Conservation (phyloP, 2,329 filamentous ascomycete genomes). For the Biscogniauxia mediterranea region DNA sequence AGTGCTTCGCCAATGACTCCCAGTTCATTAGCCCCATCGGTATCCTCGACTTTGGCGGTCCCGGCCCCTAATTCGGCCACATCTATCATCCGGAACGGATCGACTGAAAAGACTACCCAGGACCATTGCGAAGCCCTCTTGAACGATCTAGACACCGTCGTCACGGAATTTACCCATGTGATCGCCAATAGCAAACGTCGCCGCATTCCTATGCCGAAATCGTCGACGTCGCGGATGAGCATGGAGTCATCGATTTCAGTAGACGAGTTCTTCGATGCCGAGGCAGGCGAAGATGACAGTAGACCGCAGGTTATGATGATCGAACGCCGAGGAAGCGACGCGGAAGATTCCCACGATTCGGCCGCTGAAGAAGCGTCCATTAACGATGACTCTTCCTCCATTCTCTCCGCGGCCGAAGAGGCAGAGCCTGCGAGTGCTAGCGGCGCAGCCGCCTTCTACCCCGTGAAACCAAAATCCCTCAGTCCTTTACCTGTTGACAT, state of each 20-base stretch:
- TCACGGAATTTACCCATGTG: constrained; percentile 76
- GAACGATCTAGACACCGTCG: constrained; percentile 78
- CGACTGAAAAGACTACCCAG: constrained; percentile 65
- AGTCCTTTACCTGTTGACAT: constrained; percentile 72
- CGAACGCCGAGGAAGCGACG: constrained; percentile 62
- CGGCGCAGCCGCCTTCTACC: constrained; percentile 71
- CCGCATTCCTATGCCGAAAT: constrained; percentile 55
- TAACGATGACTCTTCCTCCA: constrained; percentile 55
- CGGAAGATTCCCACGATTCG: constrained; percentile 56
- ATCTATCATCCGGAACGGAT: constrained; percentile 32
- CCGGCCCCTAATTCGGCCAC: constrained; percentile 39
- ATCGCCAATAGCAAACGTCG: constrained; percentile 78
- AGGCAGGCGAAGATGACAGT: constrained; percentile 57
- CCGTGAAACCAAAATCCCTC: constrained; percentile 71
- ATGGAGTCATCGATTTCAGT: constrained; percentile 75
- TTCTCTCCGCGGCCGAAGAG: constrained; percentile 59
- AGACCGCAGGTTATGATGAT: constrained; percentile 72
- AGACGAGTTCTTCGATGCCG: constrained; percentile 95
- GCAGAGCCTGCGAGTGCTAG: constrained; percentile 51
- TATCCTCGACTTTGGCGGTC: constrained; percentile 41
- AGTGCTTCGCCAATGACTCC: constrained; percentile 51
- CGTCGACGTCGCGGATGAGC: constrained; percentile 58
- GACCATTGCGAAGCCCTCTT: constrained; percentile 83
- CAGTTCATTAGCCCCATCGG: constrained; percentile 38
- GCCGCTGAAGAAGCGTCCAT: constrained; percentile 55